phyloP scores from a whole-genome alignment of 2,329 filamentous ascomycete species.

The Penicillium sp. region DNA sequence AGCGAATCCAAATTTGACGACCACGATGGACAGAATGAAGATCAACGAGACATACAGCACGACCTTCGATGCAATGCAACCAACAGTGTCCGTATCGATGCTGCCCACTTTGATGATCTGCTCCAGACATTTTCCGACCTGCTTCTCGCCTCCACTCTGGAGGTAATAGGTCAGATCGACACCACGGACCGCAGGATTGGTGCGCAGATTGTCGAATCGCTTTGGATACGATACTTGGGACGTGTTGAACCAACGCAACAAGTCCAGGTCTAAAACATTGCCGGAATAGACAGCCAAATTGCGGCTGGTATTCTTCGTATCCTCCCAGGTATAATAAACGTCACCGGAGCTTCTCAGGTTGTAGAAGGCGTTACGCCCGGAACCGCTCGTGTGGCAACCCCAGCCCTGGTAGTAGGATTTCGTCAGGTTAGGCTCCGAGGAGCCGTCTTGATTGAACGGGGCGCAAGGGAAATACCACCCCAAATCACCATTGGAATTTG shows the following conservation, averaged over 20 bases:
- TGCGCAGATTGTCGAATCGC: slow-evolving; percentile 78
- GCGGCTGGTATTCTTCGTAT: slow-evolving; percentile 83
- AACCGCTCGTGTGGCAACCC: slow-evolving; percentile 78
- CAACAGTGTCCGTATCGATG: slow-evolving; percentile 93
- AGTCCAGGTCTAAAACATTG: slow-evolving; percentile 85
- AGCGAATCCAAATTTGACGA: slow-evolving; percentile 84
- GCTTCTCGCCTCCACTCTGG: slow-evolving; percentile 77
- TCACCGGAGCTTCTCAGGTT: slow-evolving; percentile 72
- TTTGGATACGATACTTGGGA: slow-evolving; percentile 75
- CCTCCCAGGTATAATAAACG: slow-evolving; percentile 95
- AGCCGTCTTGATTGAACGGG: slow-evolving; percentile 92
- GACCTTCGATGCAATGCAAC: slow-evolving; percentile 96
- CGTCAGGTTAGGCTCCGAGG: slow-evolving; percentile 73
- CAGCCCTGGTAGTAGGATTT: slow-evolving; percentile 80
- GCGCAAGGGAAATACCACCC: slow-evolving; percentile 98
- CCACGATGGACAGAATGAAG: slow-evolving; percentile 88
- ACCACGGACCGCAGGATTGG: slow-evolving; percentile 73
- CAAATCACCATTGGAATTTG: slow-evolving; percentile 71
- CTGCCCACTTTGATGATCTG: slow-evolving; percentile 96
- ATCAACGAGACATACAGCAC: slow-evolving; percentile 92
- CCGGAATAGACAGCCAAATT: slow-evolving; percentile 95
- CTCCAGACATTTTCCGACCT: slow-evolving; percentile 81
- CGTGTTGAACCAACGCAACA: slow-evolving; percentile 88
- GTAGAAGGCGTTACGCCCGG: slow-evolving; percentile 76
- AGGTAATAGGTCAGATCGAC: slow-evolving; percentile 89